Base-by-base conservation (phyloP, 1,284 basidiomycete species). In the Ceratobasidium sp. region DNA sequence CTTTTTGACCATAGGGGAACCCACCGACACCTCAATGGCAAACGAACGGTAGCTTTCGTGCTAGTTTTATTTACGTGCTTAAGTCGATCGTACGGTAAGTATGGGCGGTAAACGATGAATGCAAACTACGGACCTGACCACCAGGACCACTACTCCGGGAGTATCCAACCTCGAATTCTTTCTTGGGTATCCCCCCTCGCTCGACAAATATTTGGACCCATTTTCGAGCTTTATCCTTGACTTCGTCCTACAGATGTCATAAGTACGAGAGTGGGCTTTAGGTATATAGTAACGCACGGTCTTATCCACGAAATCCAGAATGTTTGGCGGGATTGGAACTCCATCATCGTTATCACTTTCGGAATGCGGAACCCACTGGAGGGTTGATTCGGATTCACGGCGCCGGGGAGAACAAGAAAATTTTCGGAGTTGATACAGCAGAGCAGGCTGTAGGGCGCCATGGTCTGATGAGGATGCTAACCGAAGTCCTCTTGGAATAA, bases 21-120 rank as follows among this genome's bases (percentile, higher is more conserved):
- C 66, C 66, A 69, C 8, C 51, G 53, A 31, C 66, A 69, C 15
- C 29, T 45, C 31, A 69, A 24, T 6, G 66, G 66, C 19, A 69
- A 41, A 15, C 66, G 66, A 9, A 59, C 54, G 11, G 51, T 69
- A 7, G 66, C 66, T 41, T 69, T 69, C 17, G 66, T 69, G 27
- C 45, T 69, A 14, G 66, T 69, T 29, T 69, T 69, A 41, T 69
- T 69, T 11, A 69, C 66, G 31, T 69, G 66, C 66, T 69, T 24
- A 19, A 59, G n/a, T 8, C 11, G 31, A 44, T 14, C 44, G 15
- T 44, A 44, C 7, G 31, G 33, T 60, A 6, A 60, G 57, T n/a
- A 29, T 27, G 14, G 24, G 33, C 11, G 29, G 29, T 41, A 41
- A 15, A 14, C 27, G 31, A 19, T 41, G 29, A 36, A 9, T 27